Percentiles rank a stretch among this genome's conserved stretches.
These are phyloP conservation scores for Catharanthus roseus DNA, from an alignment of 257 asterid genomes.

Conservation along the genomic window DNA sequence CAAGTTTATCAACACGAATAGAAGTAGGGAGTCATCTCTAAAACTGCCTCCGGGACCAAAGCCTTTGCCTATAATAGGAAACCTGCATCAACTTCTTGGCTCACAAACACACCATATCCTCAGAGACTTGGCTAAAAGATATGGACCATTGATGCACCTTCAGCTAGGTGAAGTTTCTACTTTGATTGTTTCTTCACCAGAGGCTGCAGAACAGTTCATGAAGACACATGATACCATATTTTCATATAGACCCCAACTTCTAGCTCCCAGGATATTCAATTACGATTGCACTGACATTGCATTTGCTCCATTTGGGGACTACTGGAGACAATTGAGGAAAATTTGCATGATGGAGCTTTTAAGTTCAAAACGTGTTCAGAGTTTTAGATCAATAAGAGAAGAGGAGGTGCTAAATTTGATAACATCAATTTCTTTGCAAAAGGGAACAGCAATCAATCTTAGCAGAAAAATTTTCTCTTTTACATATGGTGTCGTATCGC, in stretches of 20 bases:
- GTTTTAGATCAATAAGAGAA: constrained; percentile 23
- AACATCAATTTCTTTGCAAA: constrained; percentile 8
- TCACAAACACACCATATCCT: background rate
- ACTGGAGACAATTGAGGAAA: constrained; percentile 39
- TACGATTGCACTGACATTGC: constrained; percentile 19
- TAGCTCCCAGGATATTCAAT: constrained; percentile 7
- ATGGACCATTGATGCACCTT: constrained; percentile 15
- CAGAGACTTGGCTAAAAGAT: constrained; percentile 9
- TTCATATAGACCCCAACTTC: constrained; percentile 9
- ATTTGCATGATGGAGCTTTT: constrained; percentile 39
- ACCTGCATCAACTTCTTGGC: constrained; percentile 10
- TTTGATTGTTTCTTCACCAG: constrained; percentile 20
- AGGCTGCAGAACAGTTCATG: constrained; percentile 16
- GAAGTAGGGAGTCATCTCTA: background rate
- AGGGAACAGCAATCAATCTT: constrained; percentile 20
- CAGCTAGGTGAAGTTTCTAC: constrained; percentile 17
- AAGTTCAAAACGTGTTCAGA: constrained; percentile 29
- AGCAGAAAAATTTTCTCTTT: constrained; percentile 15
- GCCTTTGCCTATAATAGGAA: constrained; percentile 4
- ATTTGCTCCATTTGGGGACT: constrained; percentile 26
- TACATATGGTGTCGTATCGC: constrained; percentile 4
- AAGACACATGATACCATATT: constrained; percentile 17
- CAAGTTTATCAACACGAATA: background rate
- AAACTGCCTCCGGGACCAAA: constrained; percentile 10
- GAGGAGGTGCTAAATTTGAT: constrained; percentile 12